Base-by-base conservation (phyloP, 305 asterid genomes). In the Fraxinus velutina region DNA sequence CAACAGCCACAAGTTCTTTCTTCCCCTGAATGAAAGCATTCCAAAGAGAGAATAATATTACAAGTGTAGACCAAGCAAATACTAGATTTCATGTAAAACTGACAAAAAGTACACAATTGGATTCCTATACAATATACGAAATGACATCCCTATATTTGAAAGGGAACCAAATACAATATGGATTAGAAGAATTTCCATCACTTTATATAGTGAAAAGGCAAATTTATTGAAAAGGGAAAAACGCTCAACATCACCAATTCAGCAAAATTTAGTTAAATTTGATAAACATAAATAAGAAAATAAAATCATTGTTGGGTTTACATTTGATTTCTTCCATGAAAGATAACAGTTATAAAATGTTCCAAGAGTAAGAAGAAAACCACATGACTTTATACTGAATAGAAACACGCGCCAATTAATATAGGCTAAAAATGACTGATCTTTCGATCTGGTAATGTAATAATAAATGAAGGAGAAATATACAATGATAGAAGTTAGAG, bases 1-100 rank as follows among this genome's bases (percentile, higher is more conserved):
- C 97, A 81, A 94, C 93, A 78, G 92, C 97, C 78, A 89, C 92
- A n/a, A 96, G 94, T 68, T 92, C 97, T 82, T 94, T 90, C 91
- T 89, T 91, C 29, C 88, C 98, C 98, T 96, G 85, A 80, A 44
- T 24, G 75, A 79, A 29, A 33, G 75, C 21, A 86, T 77, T 55
- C 50, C 64, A 77, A 78, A 44, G 42, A 80, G 22, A 75, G 21
- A 33, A 57, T 24, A 3, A 3, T 22, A 73, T 76, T 12, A 17
- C 10, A 75, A 2, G 22, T 62, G 57, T 52, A 37, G 19, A 32
- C 75, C 37, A 8, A 19, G 27, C 19, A 74, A 22, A 37, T 74
- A 13, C 52, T 24, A 66, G 64, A 0, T 3, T 21, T 76, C 15
- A 0, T 8, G 34, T 64, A 22, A 1, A 64, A 64, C 36, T 24